phyloP scores from a whole-genome alignment of 257 asterid species.

The Solanum sparsipilum region DNA sequence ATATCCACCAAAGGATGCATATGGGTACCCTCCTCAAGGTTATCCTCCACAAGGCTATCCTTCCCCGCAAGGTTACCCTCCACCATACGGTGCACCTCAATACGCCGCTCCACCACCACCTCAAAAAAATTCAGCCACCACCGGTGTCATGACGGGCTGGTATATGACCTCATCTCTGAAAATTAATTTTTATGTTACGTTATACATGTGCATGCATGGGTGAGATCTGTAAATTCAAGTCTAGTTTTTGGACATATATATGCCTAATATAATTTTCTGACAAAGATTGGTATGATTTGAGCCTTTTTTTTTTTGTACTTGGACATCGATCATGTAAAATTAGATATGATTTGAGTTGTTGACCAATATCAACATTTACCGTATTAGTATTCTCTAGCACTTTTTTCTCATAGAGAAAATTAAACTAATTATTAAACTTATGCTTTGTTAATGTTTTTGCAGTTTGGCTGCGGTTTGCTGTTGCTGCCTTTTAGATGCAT shows the following conservation, averaged over 20 bases:
- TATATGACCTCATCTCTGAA: neutral
- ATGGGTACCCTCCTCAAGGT: conserved; percentile 3
- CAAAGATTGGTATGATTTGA: neutral
- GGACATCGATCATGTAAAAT: neutral
- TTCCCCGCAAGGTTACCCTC: conserved; percentile 18
- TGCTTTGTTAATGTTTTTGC: neutral
- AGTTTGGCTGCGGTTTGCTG: conserved; percentile 37
- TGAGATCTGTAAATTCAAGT: neutral
- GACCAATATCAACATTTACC: neutral
- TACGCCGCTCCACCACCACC: conserved; percentile 38
- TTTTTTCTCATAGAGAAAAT: neutral
- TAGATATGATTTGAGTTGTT: neutral
- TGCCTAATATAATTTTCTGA: neutral
- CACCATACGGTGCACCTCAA: conserved; percentile 33
- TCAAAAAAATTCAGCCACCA: conserved; percentile 8
- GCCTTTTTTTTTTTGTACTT: neutral
- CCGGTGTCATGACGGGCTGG: conserved; percentile 35
- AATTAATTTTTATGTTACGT: neutral
- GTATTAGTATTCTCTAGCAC: neutral
- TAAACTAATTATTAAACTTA: neutral
- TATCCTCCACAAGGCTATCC: conserved; percentile 10
- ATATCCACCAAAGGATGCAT: conserved; percentile 21
- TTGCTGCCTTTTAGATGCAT: conserved; percentile 26
- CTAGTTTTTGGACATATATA: neutral
- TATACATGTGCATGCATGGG: neutral